phyloP scores from a whole-genome alignment of 2,329 filamentous ascomycete genomes.

The Fusarium cicatricum region DNA sequence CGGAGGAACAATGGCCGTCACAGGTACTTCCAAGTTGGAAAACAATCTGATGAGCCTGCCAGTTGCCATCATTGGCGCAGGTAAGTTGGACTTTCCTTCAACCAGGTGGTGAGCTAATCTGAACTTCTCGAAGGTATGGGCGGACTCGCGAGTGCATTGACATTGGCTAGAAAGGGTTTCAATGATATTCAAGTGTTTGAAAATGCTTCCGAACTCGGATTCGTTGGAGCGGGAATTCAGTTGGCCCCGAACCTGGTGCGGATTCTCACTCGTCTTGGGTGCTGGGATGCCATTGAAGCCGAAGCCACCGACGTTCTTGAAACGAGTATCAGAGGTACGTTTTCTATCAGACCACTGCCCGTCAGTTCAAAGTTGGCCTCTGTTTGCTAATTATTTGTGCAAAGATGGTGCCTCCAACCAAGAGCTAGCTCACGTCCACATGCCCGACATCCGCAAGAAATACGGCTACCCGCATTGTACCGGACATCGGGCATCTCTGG shows the following conservation, averaged over 20 bases:
- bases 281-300: slow-evolving; percentile 74
- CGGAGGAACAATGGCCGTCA: not conserved
- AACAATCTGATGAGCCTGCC: not conserved
- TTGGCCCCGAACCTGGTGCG: slow-evolving; percentile 83
- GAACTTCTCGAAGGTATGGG: slow-evolving; percentile 71
- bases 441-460: slow-evolving; percentile 70
- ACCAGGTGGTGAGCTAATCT: not conserved
- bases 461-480: slow-evolving; percentile 84
- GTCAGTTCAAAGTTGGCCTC: too few species aligned
- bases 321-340: slow-evolving; percentile 73
- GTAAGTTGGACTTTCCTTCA: slow-evolving; percentile 40
- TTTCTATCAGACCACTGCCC: fast-evolving
- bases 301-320: slow-evolving; percentile 76
- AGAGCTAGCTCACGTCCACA: slow-evolving; percentile 75
- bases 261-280: slow-evolving; percentile 76
- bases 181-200: slow-evolving; percentile 78
- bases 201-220: slow-evolving; percentile 75
- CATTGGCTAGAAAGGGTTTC: slow-evolving; percentile 80
- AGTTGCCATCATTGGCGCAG: slow-evolving; percentile 62
- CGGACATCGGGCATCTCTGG: slow-evolving; percentile 77
- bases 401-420: slow-evolving; percentile 73
- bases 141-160: slow-evolving; percentile 74
- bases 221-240: slow-evolving; percentile 86
- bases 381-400: not conserved
- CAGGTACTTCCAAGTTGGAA: not conserved